These are phyloP conservation scores for Parastagonospora nodorum DNA, from an alignment of 2,329 filamentous ascomycete species.

Conservation along the genomic window DNA sequence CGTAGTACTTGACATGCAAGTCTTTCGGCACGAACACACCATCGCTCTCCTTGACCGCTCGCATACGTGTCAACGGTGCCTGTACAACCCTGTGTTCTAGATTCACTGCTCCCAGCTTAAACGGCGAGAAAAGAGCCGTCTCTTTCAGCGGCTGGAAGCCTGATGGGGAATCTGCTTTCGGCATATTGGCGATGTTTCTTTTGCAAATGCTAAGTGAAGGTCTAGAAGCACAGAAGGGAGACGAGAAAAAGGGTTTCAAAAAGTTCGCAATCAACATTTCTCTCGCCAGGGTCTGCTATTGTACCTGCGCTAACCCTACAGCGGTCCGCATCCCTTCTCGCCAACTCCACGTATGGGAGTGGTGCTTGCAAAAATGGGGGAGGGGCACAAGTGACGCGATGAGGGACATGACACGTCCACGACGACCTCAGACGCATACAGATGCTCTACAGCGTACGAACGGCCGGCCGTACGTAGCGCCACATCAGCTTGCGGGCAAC, in stretches of 20 bases:
- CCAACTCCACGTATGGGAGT: conserved; percentile 29
- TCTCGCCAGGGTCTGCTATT: conserved; percentile 25
- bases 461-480: background rate
- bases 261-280: conserved; percentile 10
- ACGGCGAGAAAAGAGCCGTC: conserved; percentile 38
- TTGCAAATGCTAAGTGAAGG: background rate
- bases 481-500: background rate
- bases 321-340: conserved; percentile 6
- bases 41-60: conserved; percentile 56
- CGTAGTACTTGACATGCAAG: conserved; percentile 58
- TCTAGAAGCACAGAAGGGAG: conserved; percentile 1
- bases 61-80: conserved; percentile 50
- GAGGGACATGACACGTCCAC: conserved; percentile 4
- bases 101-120: conserved; percentile 38
- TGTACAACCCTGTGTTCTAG: conserved; percentile 48
- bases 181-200: conserved; percentile 26
- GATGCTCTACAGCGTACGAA: background rate
- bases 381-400: conserved; percentile 8
- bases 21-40: conserved; percentile 53
- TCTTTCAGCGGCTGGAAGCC: conserved; percentile 39
- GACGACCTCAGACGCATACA: no score
- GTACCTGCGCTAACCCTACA: conserved; percentile 33
- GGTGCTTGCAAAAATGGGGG: conserved; percentile 37
- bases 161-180: conserved; percentile 35
- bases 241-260: background rate